Evolutionary conservation across 129 eudicot genomes (phyloP).

Genomic region (Tagetes patula): DNA sequence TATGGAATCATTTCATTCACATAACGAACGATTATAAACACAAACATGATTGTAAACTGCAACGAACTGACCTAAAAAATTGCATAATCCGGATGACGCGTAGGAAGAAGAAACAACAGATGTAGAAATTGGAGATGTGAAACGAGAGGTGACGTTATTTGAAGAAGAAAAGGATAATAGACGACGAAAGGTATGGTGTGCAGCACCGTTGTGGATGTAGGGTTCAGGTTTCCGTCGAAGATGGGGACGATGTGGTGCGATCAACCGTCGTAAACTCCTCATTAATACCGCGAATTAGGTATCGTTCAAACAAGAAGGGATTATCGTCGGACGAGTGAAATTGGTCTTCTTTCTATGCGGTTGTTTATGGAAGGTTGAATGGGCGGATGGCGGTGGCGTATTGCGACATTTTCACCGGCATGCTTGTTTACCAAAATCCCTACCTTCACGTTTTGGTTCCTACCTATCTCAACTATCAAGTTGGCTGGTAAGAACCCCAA

Average conservation of each 20-base stretch:
- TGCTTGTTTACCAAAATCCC: too few relatives aligned
- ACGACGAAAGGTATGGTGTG: conserved; percentile 32
- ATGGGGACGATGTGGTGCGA: conserved; percentile 32
- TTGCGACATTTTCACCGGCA: too few relatives aligned
- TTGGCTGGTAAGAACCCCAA: too few relatives aligned
- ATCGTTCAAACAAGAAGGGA: background rate
- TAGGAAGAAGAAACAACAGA: conserved; percentile 9
- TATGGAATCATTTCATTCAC: background rate
- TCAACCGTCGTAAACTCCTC: conserved; percentile 44
- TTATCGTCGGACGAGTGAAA: background rate
- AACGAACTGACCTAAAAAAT: conserved; percentile 42
- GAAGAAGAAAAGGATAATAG: conserved; percentile 36
- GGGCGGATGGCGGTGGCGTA: too few relatives aligned
- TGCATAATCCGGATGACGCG: conserved; percentile 35
- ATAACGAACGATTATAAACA: background rate
- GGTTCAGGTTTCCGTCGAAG: conserved; percentile 32
- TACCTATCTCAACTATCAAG: too few relatives aligned
- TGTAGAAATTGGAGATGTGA: conserved; percentile 25
- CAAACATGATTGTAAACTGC: background rate
- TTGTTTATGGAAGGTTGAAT: too few relatives aligned
- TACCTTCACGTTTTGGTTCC: too few relatives aligned
- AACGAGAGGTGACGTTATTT: conserved; percentile 27
- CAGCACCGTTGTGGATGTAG: conserved; percentile 10
- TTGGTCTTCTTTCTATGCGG: background rate
- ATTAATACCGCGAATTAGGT: conserved; percentile 10